Base-by-base conservation (phyloP, 345 rosid species). In the Citrus australasica region DNA sequence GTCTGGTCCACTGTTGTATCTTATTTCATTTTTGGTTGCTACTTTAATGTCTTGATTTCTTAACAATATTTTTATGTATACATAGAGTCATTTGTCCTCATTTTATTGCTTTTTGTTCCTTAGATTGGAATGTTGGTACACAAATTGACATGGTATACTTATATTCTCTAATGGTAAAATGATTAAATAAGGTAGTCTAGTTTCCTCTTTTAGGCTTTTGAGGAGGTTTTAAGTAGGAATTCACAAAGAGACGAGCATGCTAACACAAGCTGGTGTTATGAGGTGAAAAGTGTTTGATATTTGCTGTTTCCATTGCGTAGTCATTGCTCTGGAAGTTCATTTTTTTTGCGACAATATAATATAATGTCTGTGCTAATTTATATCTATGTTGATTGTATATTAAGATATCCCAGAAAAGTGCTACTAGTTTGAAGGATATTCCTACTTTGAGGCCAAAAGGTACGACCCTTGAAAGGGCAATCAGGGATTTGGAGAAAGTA, bases 401-500 rank as follows among this genome's bases (percentile, higher is more conserved):
- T 27, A 71, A 7, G 58, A 56, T 32, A 59, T 78, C 55, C 65
- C 86, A 85, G 86, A 79, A 79, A 79, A 81, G 48, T 58, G 58
- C 80, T 33, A 69, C 76, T 48, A 28, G 38, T 51, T 63, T 59
- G 65, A 79, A 51, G 63, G 82, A 85, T 75, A 73, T 71, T 72
- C 71, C 71, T 37, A 48, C 42, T 60, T 48, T 74, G 71, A 74
- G 74, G 75, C 82, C 69, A 21, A 85, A 83, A 75, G 76, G 84
- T 28, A 71, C 75, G 10, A 76, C 62, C 81, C 82, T 82, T 76
- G 86, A 85, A 83, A 85, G 78, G 75, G 82, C 88, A 32, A 80
- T 85, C 72, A 73, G 81, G 81, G 88, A 83, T 70, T 76, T 85
- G 71, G 86, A 82, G 88, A 85, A 82, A 76, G 71, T 67, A 70